Conservation (phyloP, 169 alveolate species). For the Plasmodium cynomolgi region DNA sequence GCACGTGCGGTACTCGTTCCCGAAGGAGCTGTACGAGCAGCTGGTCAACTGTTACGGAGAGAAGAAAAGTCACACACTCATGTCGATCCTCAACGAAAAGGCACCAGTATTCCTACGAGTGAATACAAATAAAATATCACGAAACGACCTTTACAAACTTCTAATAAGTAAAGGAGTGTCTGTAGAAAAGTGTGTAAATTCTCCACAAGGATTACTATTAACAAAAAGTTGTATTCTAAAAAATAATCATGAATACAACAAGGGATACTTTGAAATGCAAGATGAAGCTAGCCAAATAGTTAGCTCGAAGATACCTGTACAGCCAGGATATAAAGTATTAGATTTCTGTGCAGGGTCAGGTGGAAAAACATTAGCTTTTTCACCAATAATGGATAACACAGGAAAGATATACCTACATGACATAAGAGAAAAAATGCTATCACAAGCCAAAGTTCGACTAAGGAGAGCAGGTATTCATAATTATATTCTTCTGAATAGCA, state of each 20-base stretch:
- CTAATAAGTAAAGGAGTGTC: conserved; percentile 87
- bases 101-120: conserved; percentile 88
- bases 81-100: conserved; percentile 87
- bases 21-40: conserved; percentile 85
- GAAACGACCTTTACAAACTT: conserved; percentile 83
- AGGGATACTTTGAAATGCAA: conserved; percentile 93
- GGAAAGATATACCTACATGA: conserved; percentile 94
- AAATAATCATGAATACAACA: conserved; percentile 89
- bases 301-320: conserved; percentile 87
- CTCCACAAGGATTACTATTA: conserved; percentile 90
- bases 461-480: conserved; percentile 94
- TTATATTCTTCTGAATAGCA: conserved; percentile 84
- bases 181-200: conserved; percentile 88
- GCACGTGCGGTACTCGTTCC: conserved; percentile 88
- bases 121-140: conserved; percentile 78
- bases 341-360: conserved; percentile 97
- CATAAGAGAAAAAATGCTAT: conserved; percentile 73
- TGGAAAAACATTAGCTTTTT: conserved; percentile 94
- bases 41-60: conserved; percentile 84
- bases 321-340: conserved; percentile 92
- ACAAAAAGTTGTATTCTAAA: conserved; percentile 84
- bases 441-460: conserved; percentile 91
- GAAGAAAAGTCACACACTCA: conserved; percentile 84
- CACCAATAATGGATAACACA: conserved; percentile 89
- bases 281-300: conserved; percentile 93